Evolutionary conservation across 768 basidiomycete species (phyloP).

Genomic region (Phylloporus sp.): DNA sequence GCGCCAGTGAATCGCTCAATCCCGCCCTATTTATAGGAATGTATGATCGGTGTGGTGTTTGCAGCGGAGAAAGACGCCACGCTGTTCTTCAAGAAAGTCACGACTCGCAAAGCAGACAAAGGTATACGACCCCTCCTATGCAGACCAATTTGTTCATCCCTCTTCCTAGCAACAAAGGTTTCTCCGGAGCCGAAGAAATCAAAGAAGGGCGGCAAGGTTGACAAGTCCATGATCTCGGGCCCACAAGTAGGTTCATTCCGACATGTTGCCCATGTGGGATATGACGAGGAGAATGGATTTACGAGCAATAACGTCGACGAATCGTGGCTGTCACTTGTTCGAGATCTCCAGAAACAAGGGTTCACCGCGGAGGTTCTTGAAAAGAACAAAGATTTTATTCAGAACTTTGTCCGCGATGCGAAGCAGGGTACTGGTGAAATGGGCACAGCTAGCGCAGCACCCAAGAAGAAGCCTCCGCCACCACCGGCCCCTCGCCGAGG

Average conservation of each 20-base stretch:
- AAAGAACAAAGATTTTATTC: constrained; percentile 86
- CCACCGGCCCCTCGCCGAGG: constrained; percentile 33
- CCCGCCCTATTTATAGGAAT: constrained; percentile 49
- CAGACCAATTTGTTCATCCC: constrained; percentile 3
- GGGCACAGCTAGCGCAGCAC: constrained; percentile 38
- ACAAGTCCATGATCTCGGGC: constrained; percentile 89
- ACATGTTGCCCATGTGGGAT: constrained; percentile 95
- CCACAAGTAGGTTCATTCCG: constrained; percentile 77
- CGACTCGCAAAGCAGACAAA: constrained; percentile 57
- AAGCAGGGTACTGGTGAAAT: constrained; percentile 30
- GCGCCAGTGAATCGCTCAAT: neutral
- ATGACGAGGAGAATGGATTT: constrained; percentile 82
- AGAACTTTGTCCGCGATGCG: constrained; percentile 63
- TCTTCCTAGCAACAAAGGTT: constrained; percentile 40
- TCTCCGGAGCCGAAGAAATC: constrained; percentile 51
- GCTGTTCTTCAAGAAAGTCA: constrained; percentile 82
- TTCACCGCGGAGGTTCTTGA: constrained; percentile 65
- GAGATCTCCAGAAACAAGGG: constrained; percentile 59
- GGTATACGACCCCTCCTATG: constrained; percentile 32
- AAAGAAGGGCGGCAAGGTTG: constrained; percentile 71
- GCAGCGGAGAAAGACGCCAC: constrained; percentile 83
- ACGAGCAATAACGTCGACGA: constrained; percentile 84
- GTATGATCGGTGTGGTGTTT: constrained; percentile 90
- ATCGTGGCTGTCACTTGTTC: constrained; percentile 77
- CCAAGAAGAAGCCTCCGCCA: constrained; percentile 43